phyloP scores from a whole-genome alignment of 202 grass and related monocot species.

The Tripidium arundinaceum region DNA sequence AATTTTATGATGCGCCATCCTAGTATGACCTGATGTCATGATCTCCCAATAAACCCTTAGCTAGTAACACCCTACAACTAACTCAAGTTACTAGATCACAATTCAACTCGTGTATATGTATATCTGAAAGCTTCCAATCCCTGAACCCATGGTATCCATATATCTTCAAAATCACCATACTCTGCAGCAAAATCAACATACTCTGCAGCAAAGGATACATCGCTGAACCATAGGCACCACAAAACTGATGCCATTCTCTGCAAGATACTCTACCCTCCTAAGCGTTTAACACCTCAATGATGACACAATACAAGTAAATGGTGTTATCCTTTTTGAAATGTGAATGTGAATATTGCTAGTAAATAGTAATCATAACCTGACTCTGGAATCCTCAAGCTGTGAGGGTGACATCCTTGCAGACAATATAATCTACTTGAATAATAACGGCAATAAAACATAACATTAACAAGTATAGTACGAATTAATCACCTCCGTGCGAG shows the following conservation, averaged over 20 bases:
- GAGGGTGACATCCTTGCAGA: background rate
- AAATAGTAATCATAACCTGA: background rate
- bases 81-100: background rate
- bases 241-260: background rate
- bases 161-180: background rate
- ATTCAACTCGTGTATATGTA: background rate
- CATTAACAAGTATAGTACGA: background rate
- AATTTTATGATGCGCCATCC: background rate
- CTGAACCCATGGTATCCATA: background rate
- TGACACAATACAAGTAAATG: background rate
- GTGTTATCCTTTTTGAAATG: slow-evolving; percentile 6
- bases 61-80: background rate
- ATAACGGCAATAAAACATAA: background rate
- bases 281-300: background rate
- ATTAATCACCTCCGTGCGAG: slow-evolving; percentile 28
- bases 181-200: background rate
- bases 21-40: background rate
- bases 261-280: background rate
- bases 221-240: background rate
- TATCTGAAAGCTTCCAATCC: background rate
- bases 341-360: background rate
- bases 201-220: background rate
- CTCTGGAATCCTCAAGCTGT: background rate
- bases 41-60: background rate
- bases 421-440: background rate